These are phyloP conservation scores for Rheum nobile DNA, from an alignment of 148 eudicot genomes.

Conservation along the genomic window DNA sequence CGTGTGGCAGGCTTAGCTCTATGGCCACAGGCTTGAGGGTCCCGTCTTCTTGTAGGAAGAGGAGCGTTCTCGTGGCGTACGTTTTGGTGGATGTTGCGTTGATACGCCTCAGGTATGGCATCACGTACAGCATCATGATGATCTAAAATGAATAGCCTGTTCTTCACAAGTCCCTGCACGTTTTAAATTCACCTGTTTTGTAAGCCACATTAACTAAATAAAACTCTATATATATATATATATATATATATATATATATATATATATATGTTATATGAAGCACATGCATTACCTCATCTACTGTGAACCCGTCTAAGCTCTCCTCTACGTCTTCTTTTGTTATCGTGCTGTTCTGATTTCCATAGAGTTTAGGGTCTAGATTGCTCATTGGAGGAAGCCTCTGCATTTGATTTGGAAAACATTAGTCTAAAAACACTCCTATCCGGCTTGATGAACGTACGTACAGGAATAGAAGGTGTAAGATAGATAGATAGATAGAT, in stretches of 20 bases:
- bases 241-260: too few relatives aligned
- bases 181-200: not conserved
- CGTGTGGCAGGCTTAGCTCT: slow-evolving; percentile 29
- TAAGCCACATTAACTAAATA: not conserved
- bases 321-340: slow-evolving; percentile 38
- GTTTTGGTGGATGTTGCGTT: slow-evolving; percentile 14
- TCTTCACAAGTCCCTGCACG: slow-evolving; percentile 17
- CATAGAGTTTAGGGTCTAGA: slow-evolving; percentile 50
- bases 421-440: not conserved
- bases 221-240: too few relatives aligned
- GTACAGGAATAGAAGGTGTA: not conserved
- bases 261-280: not conserved
- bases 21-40: slow-evolving; percentile 14
- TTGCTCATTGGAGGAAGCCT: slow-evolving; percentile 54
- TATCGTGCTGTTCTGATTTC: slow-evolving; percentile 60
- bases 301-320: slow-evolving; percentile 35
- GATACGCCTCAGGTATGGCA: slow-evolving; percentile 21
- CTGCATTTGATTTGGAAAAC: slow-evolving; percentile 12
- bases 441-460: not conserved
- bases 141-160: slow-evolving; percentile 17
- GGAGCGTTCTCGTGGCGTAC: slow-evolving; percentile 22
- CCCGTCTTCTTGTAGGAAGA: slow-evolving; percentile 14
- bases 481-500: not conserved
- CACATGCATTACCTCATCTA: slow-evolving; percentile 38
- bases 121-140: slow-evolving; percentile 17